Evolutionary conservation across 1,139 yeast genomes (phyloP).

Genomic region (Protomyces macrosporus): DNA sequence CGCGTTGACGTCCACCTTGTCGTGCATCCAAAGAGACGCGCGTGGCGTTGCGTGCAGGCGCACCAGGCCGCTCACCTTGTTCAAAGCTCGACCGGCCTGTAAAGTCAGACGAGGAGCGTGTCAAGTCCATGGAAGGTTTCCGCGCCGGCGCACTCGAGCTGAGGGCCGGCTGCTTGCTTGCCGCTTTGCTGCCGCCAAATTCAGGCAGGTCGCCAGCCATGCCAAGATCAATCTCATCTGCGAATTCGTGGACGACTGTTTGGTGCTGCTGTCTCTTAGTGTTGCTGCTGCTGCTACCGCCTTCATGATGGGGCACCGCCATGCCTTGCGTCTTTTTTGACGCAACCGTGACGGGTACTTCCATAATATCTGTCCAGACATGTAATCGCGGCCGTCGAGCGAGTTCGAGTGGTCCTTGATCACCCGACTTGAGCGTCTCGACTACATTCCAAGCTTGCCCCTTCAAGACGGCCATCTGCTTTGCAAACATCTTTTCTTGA

Average conservation of each 20-base stretch:
- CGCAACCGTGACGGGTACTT: slow-evolving; percentile 46
- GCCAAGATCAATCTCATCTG: slow-evolving; percentile 19
- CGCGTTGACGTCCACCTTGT: neutral
- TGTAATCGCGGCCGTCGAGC: slow-evolving; percentile 21
- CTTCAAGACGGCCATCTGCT: slow-evolving; percentile 65
- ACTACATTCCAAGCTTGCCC: slow-evolving; percentile 78
- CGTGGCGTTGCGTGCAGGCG: neutral
- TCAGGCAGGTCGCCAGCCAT: slow-evolving; percentile 13
- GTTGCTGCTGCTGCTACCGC: neutral
- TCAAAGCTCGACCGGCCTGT: slow-evolving; percentile 3
- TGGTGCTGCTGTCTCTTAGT: neutral
- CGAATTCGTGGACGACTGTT: slow-evolving; percentile 21
- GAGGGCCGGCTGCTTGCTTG: neutral
- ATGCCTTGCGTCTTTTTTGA: slow-evolving; percentile 38
- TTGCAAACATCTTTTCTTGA: slow-evolving; percentile 60
- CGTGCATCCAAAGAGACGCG: neutral
- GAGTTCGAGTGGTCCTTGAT: slow-evolving; percentile 65
- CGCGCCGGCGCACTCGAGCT: slow-evolving; percentile 23
- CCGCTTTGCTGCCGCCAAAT: neutral
- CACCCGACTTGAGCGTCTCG: slow-evolving; percentile 53
- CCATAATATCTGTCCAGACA: slow-evolving; percentile 42
- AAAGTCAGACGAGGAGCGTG: neutral
- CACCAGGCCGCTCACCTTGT: neutral
- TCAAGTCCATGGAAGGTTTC: slow-evolving; percentile 22
- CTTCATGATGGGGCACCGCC: slow-evolving; percentile 39